These are phyloP conservation scores for Starmerella cellae DNA, from an alignment of 805 yeast genomes.

Conservation along the genomic window DNA sequence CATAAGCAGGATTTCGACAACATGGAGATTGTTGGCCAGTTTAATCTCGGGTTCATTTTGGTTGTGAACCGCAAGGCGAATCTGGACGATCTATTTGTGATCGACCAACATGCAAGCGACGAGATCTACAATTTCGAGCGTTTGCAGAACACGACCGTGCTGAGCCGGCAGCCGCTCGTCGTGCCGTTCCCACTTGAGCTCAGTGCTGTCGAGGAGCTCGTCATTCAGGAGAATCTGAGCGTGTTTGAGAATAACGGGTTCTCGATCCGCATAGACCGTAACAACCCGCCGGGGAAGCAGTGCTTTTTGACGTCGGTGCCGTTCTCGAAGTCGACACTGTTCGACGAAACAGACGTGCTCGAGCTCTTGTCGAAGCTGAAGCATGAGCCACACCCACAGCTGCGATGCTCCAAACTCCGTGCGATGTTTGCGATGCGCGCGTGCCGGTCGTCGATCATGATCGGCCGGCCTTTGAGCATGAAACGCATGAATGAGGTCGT, in stretches of 20 bases:
- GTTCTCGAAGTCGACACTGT: conserved; percentile 51
- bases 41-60: conserved; percentile 86
- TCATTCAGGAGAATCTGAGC: conserved; percentile 45
- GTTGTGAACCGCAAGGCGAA: conserved; percentile 37
- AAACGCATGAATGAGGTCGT: conserved; percentile 60
- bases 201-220: conserved; percentile 64
- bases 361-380: conserved; percentile 61
- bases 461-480: conserved; percentile 55
- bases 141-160: conserved; percentile 40
- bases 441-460: conserved; percentile 86
- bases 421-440: conserved; percentile 90
- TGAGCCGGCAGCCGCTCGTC: conserved; percentile 62
- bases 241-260: conserved; percentile 70
- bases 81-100: conserved; percentile 55
- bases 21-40: conserved; percentile 84
- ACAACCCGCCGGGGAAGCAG: conserved; percentile 42
- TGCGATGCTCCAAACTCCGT: conserved; percentile 65
- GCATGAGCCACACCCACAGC: conserved; percentile 36
- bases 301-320: conserved; percentile 55
- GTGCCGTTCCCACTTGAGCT: conserved; percentile 44
- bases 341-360: conserved; percentile 51
- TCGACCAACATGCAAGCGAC: conserved; percentile 97
- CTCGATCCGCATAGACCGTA: conserved; percentile 39
- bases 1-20: conserved; percentile 55
- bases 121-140: conserved; percentile 85